Percentiles rank a stretch among this genome's conserved stretches.
Conservation (phyloP, 495 filamentous ascomycete species). For the Trichodelitschia bisporula region DNA sequence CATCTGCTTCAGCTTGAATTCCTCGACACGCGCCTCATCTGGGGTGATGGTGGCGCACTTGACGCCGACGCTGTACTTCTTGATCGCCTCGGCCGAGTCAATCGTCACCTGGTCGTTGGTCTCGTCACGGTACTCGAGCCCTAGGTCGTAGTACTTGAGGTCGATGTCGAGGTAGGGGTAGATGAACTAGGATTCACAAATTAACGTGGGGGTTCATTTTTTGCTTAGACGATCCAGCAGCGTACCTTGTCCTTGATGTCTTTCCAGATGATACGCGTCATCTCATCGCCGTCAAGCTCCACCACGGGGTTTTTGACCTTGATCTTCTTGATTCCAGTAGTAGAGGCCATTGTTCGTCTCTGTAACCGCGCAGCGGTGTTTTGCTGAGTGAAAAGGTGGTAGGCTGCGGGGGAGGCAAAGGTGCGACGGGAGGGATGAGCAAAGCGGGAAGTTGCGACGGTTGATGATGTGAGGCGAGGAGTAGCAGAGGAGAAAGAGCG, state of each 20-base stretch:
- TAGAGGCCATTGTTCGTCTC: constrained; percentile 8
- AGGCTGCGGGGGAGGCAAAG: too few relatives aligned
- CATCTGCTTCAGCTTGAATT: constrained; percentile 98
- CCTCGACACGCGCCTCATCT: constrained; percentile 84
- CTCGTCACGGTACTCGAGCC: constrained; percentile 81
- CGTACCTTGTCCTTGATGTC: constrained; percentile 82
- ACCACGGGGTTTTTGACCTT: constrained; percentile 95
- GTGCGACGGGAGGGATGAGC: too few relatives aligned
- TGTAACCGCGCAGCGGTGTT: too few relatives aligned
- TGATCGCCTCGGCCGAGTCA: constrained; percentile 88
- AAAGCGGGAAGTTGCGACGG: too few relatives aligned
- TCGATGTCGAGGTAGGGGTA: constrained; percentile 88
- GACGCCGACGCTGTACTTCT: constrained; percentile 94
- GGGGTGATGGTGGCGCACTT: constrained; percentile 99
- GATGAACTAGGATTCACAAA: constrained; percentile 38
- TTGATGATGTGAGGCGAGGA: too few relatives aligned
- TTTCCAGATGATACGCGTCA: constrained; percentile 98
- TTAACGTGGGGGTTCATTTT: constrained; percentile 1
- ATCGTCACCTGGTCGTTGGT: constrained; percentile 89
- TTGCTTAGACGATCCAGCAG: too few relatives aligned
- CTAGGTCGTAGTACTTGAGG: constrained; percentile 97
- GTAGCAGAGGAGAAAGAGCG: too few relatives aligned
- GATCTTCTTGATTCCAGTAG: constrained; percentile 37
- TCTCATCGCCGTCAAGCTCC: constrained; percentile 89
- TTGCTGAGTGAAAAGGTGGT: too few relatives aligned